Conservation (phyloP, 2,329 filamentous ascomycete species). For the Pseudogymnoascus sp. region DNA sequence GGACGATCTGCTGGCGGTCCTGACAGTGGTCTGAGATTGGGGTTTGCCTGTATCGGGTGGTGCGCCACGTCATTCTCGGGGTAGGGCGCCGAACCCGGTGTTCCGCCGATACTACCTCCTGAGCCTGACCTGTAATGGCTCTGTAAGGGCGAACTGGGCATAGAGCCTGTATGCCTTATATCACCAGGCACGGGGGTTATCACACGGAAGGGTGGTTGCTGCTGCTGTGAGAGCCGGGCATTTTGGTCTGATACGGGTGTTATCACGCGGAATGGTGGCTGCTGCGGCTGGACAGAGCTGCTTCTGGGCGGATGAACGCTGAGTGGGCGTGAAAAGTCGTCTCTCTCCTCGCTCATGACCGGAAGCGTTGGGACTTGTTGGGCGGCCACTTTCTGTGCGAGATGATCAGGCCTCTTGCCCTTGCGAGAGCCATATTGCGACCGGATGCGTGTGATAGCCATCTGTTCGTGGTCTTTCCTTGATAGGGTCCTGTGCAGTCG, state of each 20-base stretch:
- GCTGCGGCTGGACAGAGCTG: slow-evolving; percentile 12
- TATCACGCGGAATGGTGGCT: slow-evolving; percentile 1
- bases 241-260: background rate
- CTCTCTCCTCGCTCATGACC: slow-evolving; percentile 22
- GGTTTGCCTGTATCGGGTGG: slow-evolving; percentile 41
- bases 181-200: background rate
- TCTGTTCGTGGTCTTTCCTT: slow-evolving; percentile 85
- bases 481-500: slow-evolving; percentile 76
- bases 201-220: background rate
- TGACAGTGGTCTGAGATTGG: slow-evolving; percentile 43
- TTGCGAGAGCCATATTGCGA: slow-evolving; percentile 66
- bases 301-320: slow-evolving; percentile 4
- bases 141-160: background rate
- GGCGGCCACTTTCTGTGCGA: slow-evolving; percentile 37
- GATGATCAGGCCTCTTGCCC: slow-evolving; percentile 53
- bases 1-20: slow-evolving; percentile 36
- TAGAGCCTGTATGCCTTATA: background rate
- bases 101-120: background rate
- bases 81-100: slow-evolving; percentile 55
- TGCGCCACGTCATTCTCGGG: slow-evolving; percentile 46
- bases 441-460: slow-evolving; percentile 82
- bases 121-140: background rate
- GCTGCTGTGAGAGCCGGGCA: background rate
- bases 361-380: slow-evolving; percentile 25
- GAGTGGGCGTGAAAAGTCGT: slow-evolving; percentile 14